Conservation (phyloP, 2,329 filamentous ascomycete genomes). For the Mycogone perniciosa region DNA sequence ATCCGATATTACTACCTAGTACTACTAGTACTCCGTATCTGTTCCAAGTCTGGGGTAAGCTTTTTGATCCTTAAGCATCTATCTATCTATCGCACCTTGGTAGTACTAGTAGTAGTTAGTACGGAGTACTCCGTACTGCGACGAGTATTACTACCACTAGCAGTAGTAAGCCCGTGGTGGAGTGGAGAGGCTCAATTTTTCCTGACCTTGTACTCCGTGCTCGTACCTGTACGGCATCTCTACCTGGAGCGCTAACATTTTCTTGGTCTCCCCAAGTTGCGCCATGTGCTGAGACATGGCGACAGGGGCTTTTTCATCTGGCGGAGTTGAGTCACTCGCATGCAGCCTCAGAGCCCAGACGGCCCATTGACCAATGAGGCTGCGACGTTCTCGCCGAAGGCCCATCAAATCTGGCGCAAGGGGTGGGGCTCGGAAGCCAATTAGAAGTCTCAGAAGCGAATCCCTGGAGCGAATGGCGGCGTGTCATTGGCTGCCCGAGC, state of each 20-base stretch:
- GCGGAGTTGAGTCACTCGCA: slow-evolving; percentile 25
- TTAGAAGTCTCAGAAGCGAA: slow-evolving; percentile 9
- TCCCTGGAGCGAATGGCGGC: not conserved
- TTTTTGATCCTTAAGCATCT: too few species aligned
- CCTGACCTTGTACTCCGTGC: too few species aligned
- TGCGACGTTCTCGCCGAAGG: slow-evolving; percentile 29
- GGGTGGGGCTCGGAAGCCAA: slow-evolving; percentile 25
- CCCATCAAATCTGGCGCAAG: slow-evolving; percentile 21
- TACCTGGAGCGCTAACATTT: too few species aligned
- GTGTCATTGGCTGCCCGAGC: slow-evolving; percentile 24
- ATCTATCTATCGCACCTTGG: too few species aligned
- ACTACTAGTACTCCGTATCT: too few species aligned
- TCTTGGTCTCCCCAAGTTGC: not conserved
- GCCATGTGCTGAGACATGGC: not conserved
- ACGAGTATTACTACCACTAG: too few species aligned
- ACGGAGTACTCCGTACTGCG: too few species aligned
- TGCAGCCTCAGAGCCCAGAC: slow-evolving; percentile 7
- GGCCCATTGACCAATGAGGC: slow-evolving; percentile 28
- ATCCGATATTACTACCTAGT: too few species aligned
- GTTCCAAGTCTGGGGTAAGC: too few species aligned
- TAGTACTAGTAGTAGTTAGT: too few species aligned
- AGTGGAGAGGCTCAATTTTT: not conserved
- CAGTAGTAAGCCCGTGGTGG: too few species aligned
- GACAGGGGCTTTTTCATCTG: not conserved
- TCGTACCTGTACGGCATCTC: too few species aligned